A percentile compares a stretch with the other conserved stretches of the same genome.
These are phyloP conservation scores for Chlorociboria aeruginascens DNA, from an alignment of 495 filamentous ascomycete species.

Conservation along the genomic window DNA sequence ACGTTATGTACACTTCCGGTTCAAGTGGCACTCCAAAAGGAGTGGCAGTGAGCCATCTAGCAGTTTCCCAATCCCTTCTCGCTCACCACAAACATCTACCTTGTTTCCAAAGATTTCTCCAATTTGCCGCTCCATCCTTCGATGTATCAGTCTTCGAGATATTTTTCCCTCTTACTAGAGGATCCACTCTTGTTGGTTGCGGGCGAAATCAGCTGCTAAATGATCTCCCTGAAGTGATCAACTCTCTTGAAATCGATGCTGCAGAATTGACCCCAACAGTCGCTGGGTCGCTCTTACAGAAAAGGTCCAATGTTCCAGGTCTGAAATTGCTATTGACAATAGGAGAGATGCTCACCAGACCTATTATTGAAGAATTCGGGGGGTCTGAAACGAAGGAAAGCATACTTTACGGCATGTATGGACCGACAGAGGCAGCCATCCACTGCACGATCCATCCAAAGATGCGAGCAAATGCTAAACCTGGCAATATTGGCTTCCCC, in stretches of 20 bases:
- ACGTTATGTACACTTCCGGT: constrained; percentile 86
- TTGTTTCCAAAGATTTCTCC: constrained; percentile 59
- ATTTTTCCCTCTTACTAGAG: constrained; percentile 67
- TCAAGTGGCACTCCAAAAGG: constrained; percentile 87
- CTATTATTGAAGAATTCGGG: constrained; percentile 64
- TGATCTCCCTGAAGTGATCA: constrained; percentile 55
- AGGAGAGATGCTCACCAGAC: constrained; percentile 72
- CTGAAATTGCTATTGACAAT: constrained; percentile 64
- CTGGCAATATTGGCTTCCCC: constrained; percentile 58
- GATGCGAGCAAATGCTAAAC: constrained; percentile 33
- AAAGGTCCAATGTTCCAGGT: constrained; percentile 44
- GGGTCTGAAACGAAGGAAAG: constrained; percentile 25
- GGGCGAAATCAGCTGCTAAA: constrained; percentile 50
- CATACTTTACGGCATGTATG: constrained; percentile 77
- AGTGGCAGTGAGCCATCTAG: constrained; percentile 62
- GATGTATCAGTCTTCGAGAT: constrained; percentile 85
- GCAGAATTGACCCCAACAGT: constrained; percentile 79
- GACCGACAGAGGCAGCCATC: constrained; percentile 75
- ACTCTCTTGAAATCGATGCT: constrained; percentile 54
- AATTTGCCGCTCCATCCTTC: constrained; percentile 80
- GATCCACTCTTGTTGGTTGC: constrained; percentile 57
- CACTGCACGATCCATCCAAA: constrained; percentile 51
- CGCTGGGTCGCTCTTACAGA: constrained; percentile 51
- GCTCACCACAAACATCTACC: constrained; percentile 69
- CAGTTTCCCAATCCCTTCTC: constrained; percentile 63